Evolutionary conservation across 495 filamentous ascomycete species (phyloP), one percentile per base, ranked within the genome.

Genomic region (Daldinia childiae): DNA sequence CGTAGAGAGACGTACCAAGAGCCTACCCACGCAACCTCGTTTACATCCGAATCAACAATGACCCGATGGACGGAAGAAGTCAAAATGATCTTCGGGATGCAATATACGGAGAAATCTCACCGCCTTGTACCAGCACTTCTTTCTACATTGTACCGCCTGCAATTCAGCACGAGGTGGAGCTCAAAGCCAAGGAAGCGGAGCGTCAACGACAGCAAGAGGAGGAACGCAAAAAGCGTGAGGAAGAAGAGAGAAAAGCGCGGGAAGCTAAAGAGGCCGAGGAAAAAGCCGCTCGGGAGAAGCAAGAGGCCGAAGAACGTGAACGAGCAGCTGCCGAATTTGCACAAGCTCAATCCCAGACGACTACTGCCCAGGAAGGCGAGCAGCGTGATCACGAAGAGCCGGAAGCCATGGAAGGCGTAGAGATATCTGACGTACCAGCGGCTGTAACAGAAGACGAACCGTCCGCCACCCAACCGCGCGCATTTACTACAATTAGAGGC

Each of bases 31-130:
- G 88, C 92, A 11, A 89, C 93, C 14, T 83, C 87, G 38, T 97
- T 97, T 79, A 81, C 84, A 24, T 84, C 92, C 17, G 86, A 87
- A 34, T 82, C 86, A 2, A 98, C 95, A 11, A 82, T 81, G 43
- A 82, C 84, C 43, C 89, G 95, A 50, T 99, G 96, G 94, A 89
- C 91, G 72, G 92, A 97, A 73, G 95, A 98, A 80, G 92, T 94
- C 12, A 90, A 90, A 65, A 87, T 98, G 78, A 82, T 98, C 1
- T 98, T 93, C 78, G 91, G 91, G 54, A 79, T 78, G 43, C 84
- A 81, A 21, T 86, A 90, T 58, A 74, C 86, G 7, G 93, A 96
- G 32, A 93, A 92, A 73, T 87, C 90, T n/a, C 80, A 84, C 63
- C 89, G 88, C 66, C 84, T 97, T 4, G 80, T 92, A 64, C 73